Conservation (phyloP, 768 basidiomycete species). For the Peribolospora kevripleyi region DNA sequence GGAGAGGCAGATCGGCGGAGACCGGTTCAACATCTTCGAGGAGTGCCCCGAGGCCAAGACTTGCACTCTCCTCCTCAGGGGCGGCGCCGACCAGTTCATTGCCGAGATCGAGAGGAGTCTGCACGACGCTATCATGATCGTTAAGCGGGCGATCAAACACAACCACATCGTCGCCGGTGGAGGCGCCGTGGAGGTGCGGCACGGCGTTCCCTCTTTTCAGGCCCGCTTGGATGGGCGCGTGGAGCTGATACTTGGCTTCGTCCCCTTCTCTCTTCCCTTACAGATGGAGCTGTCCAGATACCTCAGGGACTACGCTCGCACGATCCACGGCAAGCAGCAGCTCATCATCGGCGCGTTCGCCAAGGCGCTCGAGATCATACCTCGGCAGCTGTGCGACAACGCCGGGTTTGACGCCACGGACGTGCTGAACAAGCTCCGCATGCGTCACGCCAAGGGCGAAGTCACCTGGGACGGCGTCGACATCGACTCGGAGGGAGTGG, state of each 20-base stretch:
- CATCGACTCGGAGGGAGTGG: constrained; percentile 63
- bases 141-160: constrained; percentile 84
- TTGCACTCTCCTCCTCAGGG: constrained; percentile 76
- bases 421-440: constrained; percentile 85
- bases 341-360: constrained; percentile 86
- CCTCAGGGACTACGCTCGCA: constrained; percentile 68
- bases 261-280: neutral
- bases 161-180: constrained; percentile 93
- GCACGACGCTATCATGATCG: constrained; percentile 99
- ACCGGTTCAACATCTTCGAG: constrained; percentile 86
- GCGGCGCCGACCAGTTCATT: constrained; percentile 96
- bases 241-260: neutral
- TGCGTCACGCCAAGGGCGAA: constrained; percentile 74
- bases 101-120: constrained; percentile 92
- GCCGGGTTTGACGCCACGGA: constrained; percentile 95
- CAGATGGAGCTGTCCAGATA: constrained; percentile 96
- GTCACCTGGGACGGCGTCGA: constrained; percentile 73
- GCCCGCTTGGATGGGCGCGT: neutral
- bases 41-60: constrained; percentile 83
- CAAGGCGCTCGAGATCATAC: constrained; percentile 89
- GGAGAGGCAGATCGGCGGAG: constrained; percentile 86
- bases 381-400: constrained; percentile 94
- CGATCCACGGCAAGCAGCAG: constrained; percentile 87
- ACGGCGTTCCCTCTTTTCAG: neutral
- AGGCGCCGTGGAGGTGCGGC: constrained; percentile 71